Base-by-base conservation (phyloP, 768 basidiomycete species). In the Mycena haematopus region DNA sequence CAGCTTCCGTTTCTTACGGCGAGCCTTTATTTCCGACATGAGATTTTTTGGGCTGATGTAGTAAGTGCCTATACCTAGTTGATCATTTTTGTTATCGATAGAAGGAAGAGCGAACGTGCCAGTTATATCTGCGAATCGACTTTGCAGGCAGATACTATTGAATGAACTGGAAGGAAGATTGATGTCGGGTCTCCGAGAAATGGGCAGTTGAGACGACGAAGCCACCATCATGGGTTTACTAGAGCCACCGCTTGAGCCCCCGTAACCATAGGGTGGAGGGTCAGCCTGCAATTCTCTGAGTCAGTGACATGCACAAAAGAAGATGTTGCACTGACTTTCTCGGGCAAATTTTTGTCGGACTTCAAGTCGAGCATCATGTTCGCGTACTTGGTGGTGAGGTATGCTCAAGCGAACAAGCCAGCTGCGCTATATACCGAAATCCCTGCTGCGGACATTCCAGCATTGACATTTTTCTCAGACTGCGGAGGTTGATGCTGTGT, bases 81-180 rank as follows among this genome's bases (percentile, higher is more conserved):
- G 10, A 42, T 15, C 11, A 22, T 19, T 54, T 6, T 19, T 5
- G 24, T 1, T 22, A 15, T 40, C 11, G 14, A 38, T 8, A 14
- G 31, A 13, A 22, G 6, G 31, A 29, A 8, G n/a, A 40, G 31
- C n/a, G 29, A 49, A 47, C 36, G 7, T 10, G 49, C 67, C 63
- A 50, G 36, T 51, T 44, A 65, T 58, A 68, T 65, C 60, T 15
- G 60, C 54, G 51, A 58, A 62, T 47, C 60, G 63, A 24, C 60
- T 68, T 35, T 63, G 63, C 14, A 62, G 33, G 25, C 11, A 36
- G 9, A 68, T 8, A 11, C 29, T 47, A 49, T 25, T 62, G 25
- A 67, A 62, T 46, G 57, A 59, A 31, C 57, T 60, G 3, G 63
- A 53, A 21, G 62, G 60, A 38, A 67, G 50, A n/a, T 40, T 46